A percentile compares a stretch with the other conserved stretches of the same genome.
These are phyloP conservation scores for Ilyonectria sp. DNA, from an alignment of 2,329 filamentous ascomycete genomes.

Conservation along the genomic window DNA sequence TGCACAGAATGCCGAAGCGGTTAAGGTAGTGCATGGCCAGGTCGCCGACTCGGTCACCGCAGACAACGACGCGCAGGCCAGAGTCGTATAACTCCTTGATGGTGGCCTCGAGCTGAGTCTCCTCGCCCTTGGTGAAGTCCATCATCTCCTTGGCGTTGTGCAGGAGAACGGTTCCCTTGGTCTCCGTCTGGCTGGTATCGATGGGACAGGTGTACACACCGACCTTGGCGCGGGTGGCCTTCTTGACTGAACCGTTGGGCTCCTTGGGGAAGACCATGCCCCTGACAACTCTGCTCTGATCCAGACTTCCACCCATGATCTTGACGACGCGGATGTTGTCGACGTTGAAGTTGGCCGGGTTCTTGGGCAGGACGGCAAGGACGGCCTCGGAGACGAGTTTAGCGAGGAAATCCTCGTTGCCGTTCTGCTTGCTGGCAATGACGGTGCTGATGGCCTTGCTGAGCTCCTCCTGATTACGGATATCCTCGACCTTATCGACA, in stretches of 20 bases:
- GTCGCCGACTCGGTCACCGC: constrained; percentile 94
- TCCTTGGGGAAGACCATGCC: constrained; percentile 99
- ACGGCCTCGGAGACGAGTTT: constrained; percentile 88
- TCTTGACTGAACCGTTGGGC: constrained; percentile 93
- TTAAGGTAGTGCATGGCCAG: constrained; percentile 98
- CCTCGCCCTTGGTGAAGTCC: constrained; percentile 97
- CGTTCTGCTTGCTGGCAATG: constrained; percentile 95
- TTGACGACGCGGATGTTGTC: constrained; percentile 99
- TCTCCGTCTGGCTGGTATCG: constrained; percentile 96
- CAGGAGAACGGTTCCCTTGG: constrained; percentile 96
- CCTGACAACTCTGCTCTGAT: constrained; percentile 94
- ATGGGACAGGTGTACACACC: constrained; percentile 97
- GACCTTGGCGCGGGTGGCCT: constrained; percentile 93
- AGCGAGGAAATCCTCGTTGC: constrained; percentile 90
- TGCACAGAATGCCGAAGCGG: constrained; percentile 94
- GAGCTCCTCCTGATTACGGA: constrained; percentile 85
- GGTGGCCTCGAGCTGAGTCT: constrained; percentile 87
- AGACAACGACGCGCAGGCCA: constrained; percentile 91
- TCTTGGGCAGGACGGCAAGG: constrained; percentile 93
- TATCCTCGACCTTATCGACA: constrained; percentile 90
- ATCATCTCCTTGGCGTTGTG: constrained; percentile 99
- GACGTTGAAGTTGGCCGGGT: constrained; percentile 96
- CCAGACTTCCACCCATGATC: constrained; percentile 97
- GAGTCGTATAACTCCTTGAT: constrained; percentile 98
- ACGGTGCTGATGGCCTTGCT: constrained; percentile 97